Evolutionary conservation across 2,329 filamentous ascomycete genomes (phyloP).

Genomic region (Bertia moriformis): DNA sequence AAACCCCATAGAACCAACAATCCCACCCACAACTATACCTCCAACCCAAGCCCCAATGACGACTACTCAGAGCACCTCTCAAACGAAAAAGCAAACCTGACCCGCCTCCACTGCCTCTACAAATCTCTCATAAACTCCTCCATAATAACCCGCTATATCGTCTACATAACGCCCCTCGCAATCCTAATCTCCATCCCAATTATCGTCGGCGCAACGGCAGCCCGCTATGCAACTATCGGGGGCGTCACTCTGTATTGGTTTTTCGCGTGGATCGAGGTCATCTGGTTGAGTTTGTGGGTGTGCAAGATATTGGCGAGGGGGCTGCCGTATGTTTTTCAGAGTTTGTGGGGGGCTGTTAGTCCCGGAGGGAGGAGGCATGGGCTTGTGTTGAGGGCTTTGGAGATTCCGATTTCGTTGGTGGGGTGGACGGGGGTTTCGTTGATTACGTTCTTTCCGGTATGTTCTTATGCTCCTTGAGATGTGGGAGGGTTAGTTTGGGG

Average conservation of each 20-base stretch:
- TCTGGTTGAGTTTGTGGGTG: slow-evolving; percentile 49
- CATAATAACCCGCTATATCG: slow-evolving; percentile 45
- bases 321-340: slow-evolving; percentile 43
- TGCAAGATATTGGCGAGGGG: slow-evolving; percentile 44
- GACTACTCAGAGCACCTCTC: too few species aligned
- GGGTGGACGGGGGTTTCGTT: background rate
- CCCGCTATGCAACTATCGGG: slow-evolving; percentile 30
- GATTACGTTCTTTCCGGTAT: background rate
- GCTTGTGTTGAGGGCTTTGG: background rate
- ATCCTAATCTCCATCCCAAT: slow-evolving; percentile 46
- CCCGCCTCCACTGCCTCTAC: slow-evolving; percentile 32
- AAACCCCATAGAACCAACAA: too few species aligned
- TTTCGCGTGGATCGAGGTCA: slow-evolving; percentile 50
- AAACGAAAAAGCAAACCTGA: background rate
- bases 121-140: slow-evolving; percentile 46
- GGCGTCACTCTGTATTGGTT: slow-evolving; percentile 43
- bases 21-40: background rate
- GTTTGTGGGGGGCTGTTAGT: slow-evolving; percentile 46
- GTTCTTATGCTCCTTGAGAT: too few species aligned
- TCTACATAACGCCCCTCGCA: slow-evolving; percentile 44
- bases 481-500: too few species aligned
- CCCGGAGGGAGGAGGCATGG: slow-evolving; percentile 21
- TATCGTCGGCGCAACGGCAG: slow-evolving; percentile 39
- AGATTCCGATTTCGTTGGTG: background rate
- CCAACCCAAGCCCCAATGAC: too few species aligned